Percentiles rank a stretch among this genome's conserved stretches.
Evolutionary conservation across 2,329 filamentous ascomycete genomes (phyloP).

Genomic region (Emericellopsis atlantica): DNA sequence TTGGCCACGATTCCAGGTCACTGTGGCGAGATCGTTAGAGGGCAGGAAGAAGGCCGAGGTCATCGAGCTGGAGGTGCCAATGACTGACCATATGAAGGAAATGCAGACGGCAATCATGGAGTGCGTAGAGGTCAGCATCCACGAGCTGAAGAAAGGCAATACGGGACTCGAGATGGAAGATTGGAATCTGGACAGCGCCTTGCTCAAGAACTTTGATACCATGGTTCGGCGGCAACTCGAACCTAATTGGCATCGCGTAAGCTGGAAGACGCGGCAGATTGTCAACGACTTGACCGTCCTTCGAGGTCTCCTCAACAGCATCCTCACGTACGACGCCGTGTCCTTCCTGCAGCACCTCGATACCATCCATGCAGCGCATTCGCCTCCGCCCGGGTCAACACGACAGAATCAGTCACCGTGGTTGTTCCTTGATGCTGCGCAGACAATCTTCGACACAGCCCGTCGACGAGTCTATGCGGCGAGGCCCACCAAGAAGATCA

Average conservation of each 20-base stretch:
- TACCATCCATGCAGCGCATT: constrained; percentile 83
- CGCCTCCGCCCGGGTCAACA: constrained; percentile 76
- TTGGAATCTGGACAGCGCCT: constrained; percentile 87
- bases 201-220: constrained; percentile 85
- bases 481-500: constrained; percentile 36
- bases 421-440: constrained; percentile 89
- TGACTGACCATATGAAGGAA: constrained; percentile 86
- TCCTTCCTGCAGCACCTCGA: constrained; percentile 89
- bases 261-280: constrained; percentile 89
- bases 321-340: constrained; percentile 81
- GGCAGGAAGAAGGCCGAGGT: constrained; percentile 91
- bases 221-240: constrained; percentile 83
- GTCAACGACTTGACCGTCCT: constrained; percentile 80
- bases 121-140: constrained; percentile 89
- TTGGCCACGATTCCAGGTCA: constrained; percentile 88
- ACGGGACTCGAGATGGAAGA: constrained; percentile 88
- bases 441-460: constrained; percentile 86
- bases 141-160: constrained; percentile 86
- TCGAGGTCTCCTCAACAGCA: constrained; percentile 65
- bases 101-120: constrained; percentile 94
- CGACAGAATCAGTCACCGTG: constrained; percentile 86
- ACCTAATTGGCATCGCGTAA: constrained; percentile 94
- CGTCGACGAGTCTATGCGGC: constrained; percentile 78
- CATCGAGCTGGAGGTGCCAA: constrained; percentile 89
- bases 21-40: constrained; percentile 80